phyloP scores from a whole-genome alignment of 768 basidiomycete species.

The Macrolepiota fuliginosa region DNA sequence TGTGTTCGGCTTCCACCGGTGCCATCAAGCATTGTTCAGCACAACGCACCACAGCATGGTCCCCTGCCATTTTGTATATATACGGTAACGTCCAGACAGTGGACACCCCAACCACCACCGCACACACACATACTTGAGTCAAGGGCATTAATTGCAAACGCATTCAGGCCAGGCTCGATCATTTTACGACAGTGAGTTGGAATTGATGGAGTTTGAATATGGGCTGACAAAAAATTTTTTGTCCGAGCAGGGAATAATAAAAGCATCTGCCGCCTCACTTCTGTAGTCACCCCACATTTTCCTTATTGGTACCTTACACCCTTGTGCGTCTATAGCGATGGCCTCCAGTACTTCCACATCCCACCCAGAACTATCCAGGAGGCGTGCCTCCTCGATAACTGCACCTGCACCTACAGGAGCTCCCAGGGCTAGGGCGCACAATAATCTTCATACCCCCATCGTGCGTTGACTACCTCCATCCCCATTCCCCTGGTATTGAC shows the following conservation, averaged over 20 bases:
- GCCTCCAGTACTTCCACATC: conserved; percentile 4
- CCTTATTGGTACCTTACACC: conserved; percentile 5
- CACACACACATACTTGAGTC: no score
- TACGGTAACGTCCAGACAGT: no score
- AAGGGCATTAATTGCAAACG: no score
- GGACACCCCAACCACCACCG: no score
- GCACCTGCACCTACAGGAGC: conserved; percentile 6
- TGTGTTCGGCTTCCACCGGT: no score
- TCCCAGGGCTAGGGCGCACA: conserved; percentile 11
- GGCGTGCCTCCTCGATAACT: conserved; percentile 8
- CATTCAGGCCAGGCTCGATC: no score
- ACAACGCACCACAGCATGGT: no score
- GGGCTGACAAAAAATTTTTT: conserved; percentile 12
- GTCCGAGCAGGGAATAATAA: not conserved
- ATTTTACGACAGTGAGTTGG: no score
- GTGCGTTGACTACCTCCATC: conserved; percentile 7
- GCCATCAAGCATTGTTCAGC: no score
- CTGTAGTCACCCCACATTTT: not conserved
- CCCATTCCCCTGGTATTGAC: conserved; percentile 9
- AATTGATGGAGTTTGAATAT: no score
- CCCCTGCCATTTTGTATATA: no score
- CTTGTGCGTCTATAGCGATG: conserved; percentile 1
- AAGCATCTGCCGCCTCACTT: not conserved
- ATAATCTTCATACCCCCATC: conserved; percentile 7
- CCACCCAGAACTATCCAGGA: conserved; percentile 8